phyloP scores from a whole-genome alignment of 306 rosid species.

The Cucurbita pepo region DNA sequence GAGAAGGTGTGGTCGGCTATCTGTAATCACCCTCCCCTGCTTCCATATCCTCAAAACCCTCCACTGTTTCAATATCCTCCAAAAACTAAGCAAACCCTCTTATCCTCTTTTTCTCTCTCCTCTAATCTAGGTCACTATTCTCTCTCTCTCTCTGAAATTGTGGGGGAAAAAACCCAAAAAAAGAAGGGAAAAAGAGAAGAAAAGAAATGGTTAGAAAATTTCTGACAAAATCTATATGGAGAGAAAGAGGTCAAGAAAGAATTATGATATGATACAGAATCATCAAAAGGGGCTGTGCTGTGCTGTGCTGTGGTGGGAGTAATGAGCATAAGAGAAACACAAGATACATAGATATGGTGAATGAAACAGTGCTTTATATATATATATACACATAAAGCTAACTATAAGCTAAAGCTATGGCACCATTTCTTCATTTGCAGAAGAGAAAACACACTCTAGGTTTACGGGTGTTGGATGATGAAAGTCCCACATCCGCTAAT shows the following conservation, averaged over 20 bases:
- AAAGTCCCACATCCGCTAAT: no score
- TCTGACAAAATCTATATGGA: conserved; percentile 1
- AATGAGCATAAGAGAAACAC: neutral
- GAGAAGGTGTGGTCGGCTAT: conserved; percentile 1
- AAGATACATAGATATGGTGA: neutral
- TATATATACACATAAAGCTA: no score
- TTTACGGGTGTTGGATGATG: no score
- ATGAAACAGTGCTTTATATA: neutral
- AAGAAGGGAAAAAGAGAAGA: neutral
- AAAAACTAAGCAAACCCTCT: neutral
- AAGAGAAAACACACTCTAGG: no score
- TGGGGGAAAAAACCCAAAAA: neutral
- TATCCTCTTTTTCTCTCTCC: neutral
- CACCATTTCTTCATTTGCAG: no score
- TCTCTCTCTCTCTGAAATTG: neutral
- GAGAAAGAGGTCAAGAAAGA: neutral
- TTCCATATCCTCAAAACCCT: neutral
- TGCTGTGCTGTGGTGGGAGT: neutral
- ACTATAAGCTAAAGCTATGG: no score
- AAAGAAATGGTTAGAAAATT: neutral
- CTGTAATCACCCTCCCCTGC: neutral
- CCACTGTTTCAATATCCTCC: neutral
- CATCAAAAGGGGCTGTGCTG: neutral
- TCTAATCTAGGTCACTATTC: conserved; percentile 1
- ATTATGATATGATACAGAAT: neutral